A percentile compares a stretch with the other conserved stretches of the same genome.
phyloP scores from a whole-genome alignment of 2,329 filamentous ascomycete species.

The Esteya vermicola region DNA sequence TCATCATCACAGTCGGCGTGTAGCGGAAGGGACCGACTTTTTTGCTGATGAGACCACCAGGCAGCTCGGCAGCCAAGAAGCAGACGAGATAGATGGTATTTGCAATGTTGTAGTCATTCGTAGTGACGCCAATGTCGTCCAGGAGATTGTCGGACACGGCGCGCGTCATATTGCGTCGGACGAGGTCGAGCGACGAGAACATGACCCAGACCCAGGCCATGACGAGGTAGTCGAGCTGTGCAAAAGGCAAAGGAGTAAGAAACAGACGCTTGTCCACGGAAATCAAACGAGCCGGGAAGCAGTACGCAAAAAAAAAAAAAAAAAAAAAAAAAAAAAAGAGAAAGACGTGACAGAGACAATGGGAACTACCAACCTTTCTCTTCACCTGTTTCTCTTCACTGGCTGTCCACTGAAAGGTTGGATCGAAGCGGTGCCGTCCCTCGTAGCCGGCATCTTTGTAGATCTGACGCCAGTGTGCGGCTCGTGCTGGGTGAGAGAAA shows the following conservation, averaged over 20 bases:
- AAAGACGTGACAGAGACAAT: not conserved
- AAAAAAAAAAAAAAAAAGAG: not conserved
- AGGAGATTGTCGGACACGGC: slow-evolving; percentile 21
- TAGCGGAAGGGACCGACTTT: slow-evolving; percentile 22
- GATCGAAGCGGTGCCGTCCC: not conserved
- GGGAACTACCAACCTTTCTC: not conserved
- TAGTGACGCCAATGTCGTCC: slow-evolving; percentile 15
- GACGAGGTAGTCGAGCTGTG: not conserved
- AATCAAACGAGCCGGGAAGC: too few species aligned
- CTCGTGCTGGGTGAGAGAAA: not conserved
- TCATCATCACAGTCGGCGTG: slow-evolving; percentile 19
- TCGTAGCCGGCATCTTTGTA: not conserved
- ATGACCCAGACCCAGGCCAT: slow-evolving; percentile 9
- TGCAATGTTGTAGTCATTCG: slow-evolving; percentile 32
- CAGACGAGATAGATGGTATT: slow-evolving; percentile 34
- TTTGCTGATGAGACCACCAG: slow-evolving; percentile 45
- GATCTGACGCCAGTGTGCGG: not conserved
- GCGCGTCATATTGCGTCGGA: slow-evolving; percentile 21
- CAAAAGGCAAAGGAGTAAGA: too few species aligned
- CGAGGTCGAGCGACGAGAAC: slow-evolving; percentile 16
- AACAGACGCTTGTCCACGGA: too few species aligned
- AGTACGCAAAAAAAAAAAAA: too few species aligned
- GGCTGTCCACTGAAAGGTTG: not conserved
- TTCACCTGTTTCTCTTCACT: not conserved
- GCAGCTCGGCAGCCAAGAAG: slow-evolving; percentile 41